Conservation (phyloP, 2,329 filamentous ascomycete genomes). For the Neonectria magnoliae region DNA sequence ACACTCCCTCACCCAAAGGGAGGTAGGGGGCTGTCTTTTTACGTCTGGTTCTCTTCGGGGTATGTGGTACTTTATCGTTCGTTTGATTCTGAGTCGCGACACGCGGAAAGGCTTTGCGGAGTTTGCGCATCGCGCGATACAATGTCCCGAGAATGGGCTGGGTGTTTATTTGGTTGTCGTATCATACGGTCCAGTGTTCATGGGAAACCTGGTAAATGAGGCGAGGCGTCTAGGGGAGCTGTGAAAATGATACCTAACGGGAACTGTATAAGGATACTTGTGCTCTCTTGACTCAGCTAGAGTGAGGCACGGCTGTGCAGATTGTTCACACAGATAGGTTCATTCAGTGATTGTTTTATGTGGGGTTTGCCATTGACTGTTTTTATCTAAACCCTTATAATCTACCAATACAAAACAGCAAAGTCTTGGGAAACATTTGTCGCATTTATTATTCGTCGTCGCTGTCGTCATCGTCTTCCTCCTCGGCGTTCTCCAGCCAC, state of each 20-base stretch:
- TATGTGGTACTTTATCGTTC: conserved; percentile 4
- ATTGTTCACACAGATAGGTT: not conserved
- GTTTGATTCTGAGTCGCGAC: not conserved
- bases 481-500: conserved; percentile 81
- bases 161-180: conserved; percentile 17
- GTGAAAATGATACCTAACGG: conserved; percentile 24
- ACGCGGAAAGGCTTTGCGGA: not conserved
- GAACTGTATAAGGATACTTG: not conserved
- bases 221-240: conserved; percentile 34
- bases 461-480: conserved; percentile 72
- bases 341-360: not conserved
- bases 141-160: conserved; percentile 5
- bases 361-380: not conserved
- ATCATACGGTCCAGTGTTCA: not conserved
- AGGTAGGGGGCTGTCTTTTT: conserved; percentile 4
- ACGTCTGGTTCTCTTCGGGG: conserved; percentile 19
- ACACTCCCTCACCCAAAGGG: not conserved
- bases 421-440: not conserved
- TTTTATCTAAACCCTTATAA: conserved; percentile 11
- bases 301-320: not conserved
- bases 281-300: not conserved
- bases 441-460: conserved; percentile 47
- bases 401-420: conserved; percentile 10
- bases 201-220: conserved; percentile 2
- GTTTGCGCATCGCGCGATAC: not conserved